Percentiles rank a stretch among this genome's conserved stretches.
phyloP scores from a whole-genome alignment of 1,139 yeast genomes.

The Geotrichum carabidarum region DNA sequence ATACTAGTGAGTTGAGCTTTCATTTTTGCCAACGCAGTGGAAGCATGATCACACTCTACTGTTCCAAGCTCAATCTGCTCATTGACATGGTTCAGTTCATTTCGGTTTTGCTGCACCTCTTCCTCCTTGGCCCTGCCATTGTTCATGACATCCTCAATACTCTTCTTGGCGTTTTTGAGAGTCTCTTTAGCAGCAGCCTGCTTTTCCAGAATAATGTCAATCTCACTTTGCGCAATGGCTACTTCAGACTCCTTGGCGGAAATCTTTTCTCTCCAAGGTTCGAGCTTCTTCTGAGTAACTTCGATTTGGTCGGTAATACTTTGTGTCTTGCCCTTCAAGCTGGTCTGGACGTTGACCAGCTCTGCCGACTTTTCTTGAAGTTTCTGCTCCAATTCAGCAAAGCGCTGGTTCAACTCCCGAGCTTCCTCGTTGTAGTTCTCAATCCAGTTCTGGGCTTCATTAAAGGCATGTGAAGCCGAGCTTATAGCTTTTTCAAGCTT shows the following conservation, averaged over 20 bases:
- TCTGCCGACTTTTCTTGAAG: constrained; percentile 51
- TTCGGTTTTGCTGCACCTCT: constrained; percentile 41
- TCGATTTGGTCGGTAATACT: constrained; percentile 61
- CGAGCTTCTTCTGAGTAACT: constrained; percentile 56
- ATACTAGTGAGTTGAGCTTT: constrained; percentile 49
- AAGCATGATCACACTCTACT: constrained; percentile 51
- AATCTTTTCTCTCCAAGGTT: constrained; percentile 77
- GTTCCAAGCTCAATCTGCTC: constrained; percentile 58
- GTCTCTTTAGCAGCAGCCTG: constrained; percentile 44
- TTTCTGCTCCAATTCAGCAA: constrained; percentile 44
- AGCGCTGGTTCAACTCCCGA: constrained; percentile 33
- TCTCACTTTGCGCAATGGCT: constrained; percentile 59
- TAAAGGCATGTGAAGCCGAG: constrained; percentile 39
- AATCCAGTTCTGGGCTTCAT: constrained; percentile 47
- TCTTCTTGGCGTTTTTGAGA: constrained; percentile 45
- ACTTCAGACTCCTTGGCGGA: constrained; percentile 63
- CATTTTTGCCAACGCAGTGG: constrained; percentile 47
- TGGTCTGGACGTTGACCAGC: constrained; percentile 59
- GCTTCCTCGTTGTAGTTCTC: constrained; percentile 46
- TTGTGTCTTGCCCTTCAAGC: constrained; percentile 69
- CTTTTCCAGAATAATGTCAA: constrained; percentile 54
- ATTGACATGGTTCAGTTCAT: constrained; percentile 45
- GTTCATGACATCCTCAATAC: constrained; percentile 46
- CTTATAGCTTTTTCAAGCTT: constrained; percentile 52
- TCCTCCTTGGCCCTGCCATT: constrained; percentile 52